Conservation (phyloP, 495 filamentous ascomycete species). For the Delitschia confertaspora region DNA sequence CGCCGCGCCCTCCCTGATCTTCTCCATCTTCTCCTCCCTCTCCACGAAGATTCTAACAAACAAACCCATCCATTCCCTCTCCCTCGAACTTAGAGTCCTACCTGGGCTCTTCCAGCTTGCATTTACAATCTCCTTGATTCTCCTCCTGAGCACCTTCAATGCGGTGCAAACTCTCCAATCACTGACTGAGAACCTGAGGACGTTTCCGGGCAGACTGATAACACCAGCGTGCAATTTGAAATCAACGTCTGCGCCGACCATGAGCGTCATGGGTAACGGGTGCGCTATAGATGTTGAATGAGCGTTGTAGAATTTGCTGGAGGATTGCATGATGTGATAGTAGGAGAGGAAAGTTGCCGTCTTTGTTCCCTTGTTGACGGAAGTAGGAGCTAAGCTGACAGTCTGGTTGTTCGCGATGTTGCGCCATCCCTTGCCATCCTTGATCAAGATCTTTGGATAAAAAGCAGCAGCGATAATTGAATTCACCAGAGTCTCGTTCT, state of each 20-base stretch:
- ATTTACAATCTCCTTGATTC: conserved; percentile 27
- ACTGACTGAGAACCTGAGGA: conserved; percentile 74
- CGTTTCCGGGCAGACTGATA: conserved; percentile 73
- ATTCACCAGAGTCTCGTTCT: conserved; percentile 65
- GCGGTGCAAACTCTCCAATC: conserved; percentile 88
- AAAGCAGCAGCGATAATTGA: conserved; percentile 86
- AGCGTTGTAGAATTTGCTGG: conserved; percentile 72
- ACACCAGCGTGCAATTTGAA: conserved; percentile 84
- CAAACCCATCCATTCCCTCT: conserved; percentile 23
- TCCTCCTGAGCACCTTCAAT: conserved; percentile 60
- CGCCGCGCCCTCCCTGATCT: conserved; percentile 12
- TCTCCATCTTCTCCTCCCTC: conserved; percentile 20
- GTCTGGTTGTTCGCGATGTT: conserved; percentile 85
- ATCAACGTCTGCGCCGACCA: conserved; percentile 72
- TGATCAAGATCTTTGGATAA: conserved; percentile 82
- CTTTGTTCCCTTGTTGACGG: conserved; percentile 64
- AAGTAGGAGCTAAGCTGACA: conserved; percentile 73
- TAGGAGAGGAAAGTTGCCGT: conserved; percentile 76
- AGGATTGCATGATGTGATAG: conserved; percentile 90
- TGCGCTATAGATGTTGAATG: conserved; percentile 81
- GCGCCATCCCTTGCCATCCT: conserved; percentile 81
- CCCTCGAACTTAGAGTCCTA: conserved; percentile 9
- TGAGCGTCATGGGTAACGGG: conserved; percentile 68
- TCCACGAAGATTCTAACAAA: conserved; percentile 20
- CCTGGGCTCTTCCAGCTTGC: conserved; percentile 22